Evolutionary conservation across 1,139 yeast genomes (phyloP), one percentile per base, ranked within the genome.

Genomic region (Debaryomyces nepalensis): DNA sequence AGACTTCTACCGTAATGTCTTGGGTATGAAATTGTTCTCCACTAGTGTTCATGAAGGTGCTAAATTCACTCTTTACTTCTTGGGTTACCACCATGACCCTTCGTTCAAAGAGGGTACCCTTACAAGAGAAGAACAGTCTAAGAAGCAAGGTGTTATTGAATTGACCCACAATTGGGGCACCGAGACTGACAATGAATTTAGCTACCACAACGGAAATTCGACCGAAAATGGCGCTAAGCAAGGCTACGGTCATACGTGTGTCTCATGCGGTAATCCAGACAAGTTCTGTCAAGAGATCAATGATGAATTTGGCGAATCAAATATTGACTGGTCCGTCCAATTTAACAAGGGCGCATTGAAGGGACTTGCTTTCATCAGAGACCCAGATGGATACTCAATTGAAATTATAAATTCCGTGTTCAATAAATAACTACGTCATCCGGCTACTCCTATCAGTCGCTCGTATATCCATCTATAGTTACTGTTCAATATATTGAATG

Each of bases 101-200:
- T 48, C 51, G n/a, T 68, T 65, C 49, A 57, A 57, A 40, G 71
- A 68, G 42, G 71, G 75, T 33, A 61, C 73, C 16, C 44, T 66
- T 39, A 51, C 58, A 3, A 54, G 54, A 34, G 49, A 40, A 2
- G 56, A 52, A 1, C 76, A 70, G 54, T 63, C 75, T 24, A 52
- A 59, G 35, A 69, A 79, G 45, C 87, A 87, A 61, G 84, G 93
- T 19, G 64, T 93, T 7, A 66, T 93, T 41, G 99, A 93, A 66
- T 74, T 93, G 59, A 91, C 98, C 36, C 95, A 89, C 70, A 93
- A 93, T 68, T 90, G 89, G 84, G 99, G 98, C 21, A 87, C 98
- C 12, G 99, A 93, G 61, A 59, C 70, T 20, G 96, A 91, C 49
- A 73, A 77, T 9, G 74, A 75, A 10, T 87, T 89, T 67, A 63